A percentile compares a stretch with the other conserved stretches of the same genome.
Evolutionary conservation across 257 asterid genomes (phyloP).

Genomic region (Capsicum chinense): DNA sequence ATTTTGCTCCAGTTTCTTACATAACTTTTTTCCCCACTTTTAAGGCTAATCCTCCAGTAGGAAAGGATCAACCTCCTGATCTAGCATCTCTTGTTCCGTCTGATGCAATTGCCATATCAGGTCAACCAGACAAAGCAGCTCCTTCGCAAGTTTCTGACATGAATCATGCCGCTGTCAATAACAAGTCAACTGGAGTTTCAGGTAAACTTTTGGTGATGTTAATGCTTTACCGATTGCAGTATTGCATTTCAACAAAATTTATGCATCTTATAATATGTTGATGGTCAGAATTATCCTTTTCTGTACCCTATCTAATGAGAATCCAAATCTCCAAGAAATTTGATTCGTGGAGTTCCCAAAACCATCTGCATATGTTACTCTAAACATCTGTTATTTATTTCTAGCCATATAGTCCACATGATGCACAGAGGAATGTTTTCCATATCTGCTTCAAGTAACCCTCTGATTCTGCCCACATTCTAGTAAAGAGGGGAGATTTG

Average conservation of each 20-base stretch:
- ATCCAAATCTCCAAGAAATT: constrained; percentile 2
- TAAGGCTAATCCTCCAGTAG: constrained; percentile 85
- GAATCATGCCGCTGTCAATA: constrained; percentile 39
- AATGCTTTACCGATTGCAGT: not conserved
- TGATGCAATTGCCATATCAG: constrained; percentile 53
- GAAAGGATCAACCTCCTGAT: constrained; percentile 98
- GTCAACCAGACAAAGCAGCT: constrained; percentile 45
- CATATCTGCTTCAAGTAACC: not conserved
- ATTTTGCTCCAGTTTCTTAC: constrained; percentile 23
- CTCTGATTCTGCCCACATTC: constrained; percentile 6
- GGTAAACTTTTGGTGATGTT: constrained; percentile 43
- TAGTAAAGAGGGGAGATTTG: not conserved
- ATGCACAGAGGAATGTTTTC: constrained; percentile 17
- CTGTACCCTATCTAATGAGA: constrained; percentile 6
- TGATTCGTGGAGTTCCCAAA: not conserved
- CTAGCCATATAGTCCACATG: constrained; percentile 22
- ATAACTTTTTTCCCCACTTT: not conserved
- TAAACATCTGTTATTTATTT: not conserved
- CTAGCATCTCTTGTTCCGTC: constrained; percentile 84
- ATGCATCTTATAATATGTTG: not conserved
- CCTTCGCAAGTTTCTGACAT: constrained; percentile 45
- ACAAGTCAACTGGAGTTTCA: constrained; percentile 44
- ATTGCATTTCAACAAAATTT: not conserved
- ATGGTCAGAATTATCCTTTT: constrained; percentile 10
- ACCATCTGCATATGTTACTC: not conserved